Evolutionary conservation across 2,329 filamentous ascomycete species (phyloP).

Genomic region (Trichoderma koningii): DNA sequence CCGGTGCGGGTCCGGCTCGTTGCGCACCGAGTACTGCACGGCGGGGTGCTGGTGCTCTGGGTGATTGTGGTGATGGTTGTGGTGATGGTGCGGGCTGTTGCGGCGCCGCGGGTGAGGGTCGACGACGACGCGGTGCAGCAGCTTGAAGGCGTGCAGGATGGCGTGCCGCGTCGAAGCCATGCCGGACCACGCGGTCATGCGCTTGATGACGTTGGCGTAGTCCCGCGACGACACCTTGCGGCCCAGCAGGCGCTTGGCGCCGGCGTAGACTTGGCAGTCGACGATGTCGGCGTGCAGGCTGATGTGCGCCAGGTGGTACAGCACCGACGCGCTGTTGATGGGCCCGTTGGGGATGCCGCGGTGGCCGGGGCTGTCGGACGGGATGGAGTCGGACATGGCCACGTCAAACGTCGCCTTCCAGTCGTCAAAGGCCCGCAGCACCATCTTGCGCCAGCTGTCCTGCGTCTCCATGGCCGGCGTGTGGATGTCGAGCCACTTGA

Average conservation of each 20-base stretch:
- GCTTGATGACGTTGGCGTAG: constrained; percentile 68
- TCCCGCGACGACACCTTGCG: constrained; percentile 76
- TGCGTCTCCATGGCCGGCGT: constrained; percentile 60
- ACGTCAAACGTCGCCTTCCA: constrained; percentile 86
- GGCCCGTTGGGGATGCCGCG: constrained; percentile 57
- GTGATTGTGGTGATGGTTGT: not conserved
- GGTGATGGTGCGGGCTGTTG: constrained; percentile 25
- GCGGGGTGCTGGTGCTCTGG: constrained; percentile 40
- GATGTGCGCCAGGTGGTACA: constrained; percentile 88
- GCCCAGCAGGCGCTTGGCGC: constrained; percentile 74
- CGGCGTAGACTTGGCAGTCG: constrained; percentile 86
- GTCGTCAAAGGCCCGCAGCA: constrained; percentile 79
- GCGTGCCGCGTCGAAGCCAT: constrained; percentile 74
- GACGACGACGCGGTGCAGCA: constrained; percentile 75
- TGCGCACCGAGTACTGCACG: constrained; percentile 68
- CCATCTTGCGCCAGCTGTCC: constrained; percentile 75
- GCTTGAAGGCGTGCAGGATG: constrained; percentile 79
- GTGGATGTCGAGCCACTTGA: constrained; percentile 74
- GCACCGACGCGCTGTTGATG: constrained; percentile 75
- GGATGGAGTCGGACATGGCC: constrained; percentile 52
- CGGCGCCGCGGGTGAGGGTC: constrained; percentile 45
- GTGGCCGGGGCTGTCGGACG: constrained; percentile 42
- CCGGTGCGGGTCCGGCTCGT: constrained; percentile 79
- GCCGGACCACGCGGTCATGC: constrained; percentile 79
- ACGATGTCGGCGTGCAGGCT: constrained; percentile 86